Evolutionary conservation across 768 basidiomycete species (phyloP), one percentile per base, ranked within the genome.

Genomic region (Suillus alpinus): DNA sequence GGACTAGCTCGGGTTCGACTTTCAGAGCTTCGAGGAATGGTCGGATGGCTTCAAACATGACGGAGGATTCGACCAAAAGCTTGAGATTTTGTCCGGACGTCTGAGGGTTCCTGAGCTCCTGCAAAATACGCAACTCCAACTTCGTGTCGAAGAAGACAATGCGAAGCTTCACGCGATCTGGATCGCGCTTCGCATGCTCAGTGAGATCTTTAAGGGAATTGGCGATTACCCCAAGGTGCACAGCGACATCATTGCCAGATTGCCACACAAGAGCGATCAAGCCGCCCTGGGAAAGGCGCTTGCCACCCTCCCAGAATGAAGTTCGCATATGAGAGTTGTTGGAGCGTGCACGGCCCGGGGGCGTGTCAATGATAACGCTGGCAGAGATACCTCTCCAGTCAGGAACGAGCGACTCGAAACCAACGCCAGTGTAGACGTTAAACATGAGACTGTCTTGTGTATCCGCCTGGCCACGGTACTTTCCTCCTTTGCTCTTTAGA

Each of bases 1-100:
- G 88, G 7, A 91, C 61, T 2, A 73, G 69, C 51, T 82, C 80
- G 0, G 89, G 86, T 58, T 86, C 87, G 1, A 75, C 72, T 62
- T 83, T 77, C 4, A 91, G 76, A 0, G 83, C 79, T 60, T 87
- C 79, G 14, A 91, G 76, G 74, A 91, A 91, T 0, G 89, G 89
- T 7, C 86, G 77, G 37, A 87, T 81, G 0, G 86, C 77, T 61
- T 88, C 88, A 61, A 81, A 89, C 82, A 91, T 81, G 59, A 90
- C 81, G 0, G 83, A 80, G 0, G 83, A 78, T 61, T 91, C 88
- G 14, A 90, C 72, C 26, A 90, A 73, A 2, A 87, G 56, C 53
- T 63, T 75, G 69, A 47, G 55, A 34, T 39, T 63, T 23, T 70
- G 57, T 1, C 52, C 61, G 14, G 69, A 66, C 47, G 68, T 67